A percentile compares a stretch with the other conserved stretches of the same genome.
Evolutionary conservation across 257 asterid genomes (phyloP).

Genomic region (Striga asiatica): DNA sequence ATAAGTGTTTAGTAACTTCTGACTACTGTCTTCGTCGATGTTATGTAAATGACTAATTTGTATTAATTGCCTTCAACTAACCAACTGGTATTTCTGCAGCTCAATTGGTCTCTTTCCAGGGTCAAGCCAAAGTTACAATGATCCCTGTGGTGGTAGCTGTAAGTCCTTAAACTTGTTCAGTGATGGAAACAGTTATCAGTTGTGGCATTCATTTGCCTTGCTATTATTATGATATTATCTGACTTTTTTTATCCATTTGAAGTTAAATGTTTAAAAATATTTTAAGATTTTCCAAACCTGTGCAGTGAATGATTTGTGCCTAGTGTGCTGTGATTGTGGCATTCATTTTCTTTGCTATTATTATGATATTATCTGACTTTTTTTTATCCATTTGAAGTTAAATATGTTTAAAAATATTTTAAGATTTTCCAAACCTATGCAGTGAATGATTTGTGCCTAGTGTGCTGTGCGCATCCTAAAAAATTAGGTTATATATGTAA

Average conservation of each 20-base stretch:
- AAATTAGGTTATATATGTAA: background rate
- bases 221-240: background rate
- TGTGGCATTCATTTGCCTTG: background rate
- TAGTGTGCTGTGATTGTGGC: background rate
- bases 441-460: background rate
- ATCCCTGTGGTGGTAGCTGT: conserved; percentile 77
- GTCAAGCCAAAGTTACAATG: conserved; percentile 41
- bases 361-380: background rate
- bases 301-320: background rate
- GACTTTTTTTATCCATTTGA: background rate
- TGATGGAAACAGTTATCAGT: background rate
- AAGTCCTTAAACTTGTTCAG: conserved; percentile 22
- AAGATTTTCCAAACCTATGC: no score
- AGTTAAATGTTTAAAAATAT: background rate
- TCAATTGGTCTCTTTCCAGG: conserved; percentile 45
- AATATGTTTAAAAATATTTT: background rate
- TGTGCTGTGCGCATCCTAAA: background rate
- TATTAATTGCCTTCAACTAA: background rate
- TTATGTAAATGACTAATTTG: background rate
- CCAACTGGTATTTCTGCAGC: conserved; percentile 36
- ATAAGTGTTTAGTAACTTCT: background rate
- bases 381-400: background rate
- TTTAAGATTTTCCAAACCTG: background rate
- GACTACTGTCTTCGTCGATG: background rate
- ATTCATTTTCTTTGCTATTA: background rate